phyloP scores from a whole-genome alignment of 805 yeast genomes.

The Lipomyces orientalis region DNA sequence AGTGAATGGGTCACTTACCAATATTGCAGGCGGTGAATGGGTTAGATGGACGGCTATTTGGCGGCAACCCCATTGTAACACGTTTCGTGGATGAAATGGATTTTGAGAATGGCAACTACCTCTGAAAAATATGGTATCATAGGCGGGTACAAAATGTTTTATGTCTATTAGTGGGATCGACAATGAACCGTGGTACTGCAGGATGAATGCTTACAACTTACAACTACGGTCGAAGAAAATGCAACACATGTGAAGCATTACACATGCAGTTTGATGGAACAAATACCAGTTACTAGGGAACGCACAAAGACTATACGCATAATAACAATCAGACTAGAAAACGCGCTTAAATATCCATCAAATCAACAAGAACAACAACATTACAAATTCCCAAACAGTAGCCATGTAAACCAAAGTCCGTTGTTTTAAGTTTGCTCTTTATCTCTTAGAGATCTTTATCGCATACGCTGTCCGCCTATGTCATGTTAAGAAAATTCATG shows the following conservation, averaged over 20 bases:
- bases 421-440: neutral
- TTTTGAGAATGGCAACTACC: constrained; percentile 21
- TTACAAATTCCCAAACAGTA: neutral
- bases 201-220: neutral
- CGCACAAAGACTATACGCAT: neutral
- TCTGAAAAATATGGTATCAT: neutral
- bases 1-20: neutral
- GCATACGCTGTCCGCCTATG: neutral
- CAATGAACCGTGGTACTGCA: neutral
- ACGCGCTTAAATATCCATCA: neutral
- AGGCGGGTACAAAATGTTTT: neutral
- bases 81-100: constrained; percentile 28
- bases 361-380: neutral
- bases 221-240: neutral
- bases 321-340: neutral
- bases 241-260: neutral
- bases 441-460: neutral
- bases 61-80: constrained; percentile 12
- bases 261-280: neutral
- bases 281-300: constrained; percentile 6
- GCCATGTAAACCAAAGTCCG: neutral
- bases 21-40: constrained; percentile 32
- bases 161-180: neutral
- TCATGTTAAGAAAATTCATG: neutral
- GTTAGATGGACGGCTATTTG: constrained; percentile 26